Conservation (phyloP, 129 eudicot genomes). For the Sambucus nigra region DNA sequence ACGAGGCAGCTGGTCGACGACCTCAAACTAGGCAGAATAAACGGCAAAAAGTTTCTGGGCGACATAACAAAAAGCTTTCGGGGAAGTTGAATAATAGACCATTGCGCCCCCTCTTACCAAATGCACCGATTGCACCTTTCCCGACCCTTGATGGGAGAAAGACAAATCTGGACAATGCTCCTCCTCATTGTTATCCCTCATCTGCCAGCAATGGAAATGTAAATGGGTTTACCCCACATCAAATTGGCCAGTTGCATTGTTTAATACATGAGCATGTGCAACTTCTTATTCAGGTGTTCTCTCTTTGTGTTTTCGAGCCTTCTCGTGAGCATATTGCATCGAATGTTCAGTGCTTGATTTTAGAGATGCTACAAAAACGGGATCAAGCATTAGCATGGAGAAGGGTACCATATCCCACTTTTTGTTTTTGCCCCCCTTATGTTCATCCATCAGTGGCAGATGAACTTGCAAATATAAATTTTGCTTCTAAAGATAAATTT, state of each 20-base stretch:
- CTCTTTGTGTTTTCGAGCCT: slow-evolving; percentile 70
- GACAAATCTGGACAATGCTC: slow-evolving; percentile 19
- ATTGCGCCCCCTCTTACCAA: slow-evolving; percentile 68
- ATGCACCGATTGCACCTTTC: slow-evolving; percentile 30
- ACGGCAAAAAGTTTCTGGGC: slow-evolving; percentile 32
- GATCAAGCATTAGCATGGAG: slow-evolving; percentile 50
- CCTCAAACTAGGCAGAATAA: slow-evolving; percentile 74
- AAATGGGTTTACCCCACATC: slow-evolving; percentile 67
- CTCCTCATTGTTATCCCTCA: slow-evolving; percentile 17
- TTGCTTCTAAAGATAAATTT: slow-evolving; percentile 9
- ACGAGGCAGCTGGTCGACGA: slow-evolving; percentile 39
- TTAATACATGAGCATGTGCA: slow-evolving; percentile 86
- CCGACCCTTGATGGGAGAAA: slow-evolving; percentile 17
- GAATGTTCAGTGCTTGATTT: slow-evolving; percentile 41
- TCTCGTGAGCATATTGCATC: slow-evolving; percentile 48
- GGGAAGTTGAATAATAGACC: slow-evolving; percentile 45
- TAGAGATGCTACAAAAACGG: slow-evolving; percentile 59
- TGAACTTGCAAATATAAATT: slow-evolving; percentile 13
- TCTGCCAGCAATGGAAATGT: slow-evolving; percentile 14
- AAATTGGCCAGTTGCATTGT: slow-evolving; percentile 83
- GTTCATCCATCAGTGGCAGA: slow-evolving; percentile 37
- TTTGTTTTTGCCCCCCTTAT: slow-evolving; percentile 50
- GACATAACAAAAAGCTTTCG: slow-evolving; percentile 27
- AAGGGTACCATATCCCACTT: slow-evolving; percentile 45
- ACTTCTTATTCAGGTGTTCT: slow-evolving; percentile 79